Conservation (phyloP, 2,329 filamentous ascomycete genomes). For the Pyrenophora teres region DNA sequence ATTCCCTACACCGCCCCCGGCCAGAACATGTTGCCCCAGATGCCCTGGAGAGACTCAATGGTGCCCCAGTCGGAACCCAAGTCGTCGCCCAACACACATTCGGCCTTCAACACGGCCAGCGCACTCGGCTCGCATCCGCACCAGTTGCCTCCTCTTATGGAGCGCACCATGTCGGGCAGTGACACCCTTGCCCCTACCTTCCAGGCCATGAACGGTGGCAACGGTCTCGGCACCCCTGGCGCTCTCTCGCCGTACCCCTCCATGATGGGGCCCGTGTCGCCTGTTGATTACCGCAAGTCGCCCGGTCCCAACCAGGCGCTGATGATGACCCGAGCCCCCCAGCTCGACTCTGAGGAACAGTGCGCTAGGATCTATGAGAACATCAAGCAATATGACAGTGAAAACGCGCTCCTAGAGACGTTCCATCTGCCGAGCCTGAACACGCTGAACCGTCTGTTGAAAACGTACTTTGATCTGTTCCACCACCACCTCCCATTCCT, state of each 20-base stretch:
- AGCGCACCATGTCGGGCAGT: slow-evolving; percentile 62
- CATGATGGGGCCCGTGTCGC: slow-evolving; percentile 69
- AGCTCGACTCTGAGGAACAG: slow-evolving; percentile 83
- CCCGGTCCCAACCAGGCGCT: slow-evolving; percentile 69
- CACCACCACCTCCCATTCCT: slow-evolving; percentile 96
- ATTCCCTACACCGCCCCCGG: slow-evolving; percentile 71
- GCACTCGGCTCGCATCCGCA: slow-evolving; percentile 62
- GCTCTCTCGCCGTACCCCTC: slow-evolving; percentile 74
- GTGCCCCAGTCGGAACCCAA: slow-evolving; percentile 76
- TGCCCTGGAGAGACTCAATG: slow-evolving; percentile 92
- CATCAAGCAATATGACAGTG: slow-evolving; percentile 78
- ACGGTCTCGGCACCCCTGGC: slow-evolving; percentile 70
- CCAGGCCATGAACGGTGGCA: slow-evolving; percentile 72
- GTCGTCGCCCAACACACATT: slow-evolving; percentile 68
- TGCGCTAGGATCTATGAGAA: slow-evolving; percentile 84
- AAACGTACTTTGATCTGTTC: slow-evolving; percentile 96
- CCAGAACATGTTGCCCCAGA: slow-evolving; percentile 80
- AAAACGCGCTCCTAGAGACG: slow-evolving; percentile 81
- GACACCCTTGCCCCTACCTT: slow-evolving; percentile 68
- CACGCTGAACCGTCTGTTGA: slow-evolving; percentile 87
- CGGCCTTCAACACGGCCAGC: slow-evolving; percentile 64
- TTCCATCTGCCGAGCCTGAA: slow-evolving; percentile 83
- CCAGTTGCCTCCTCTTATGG: slow-evolving; percentile 71
- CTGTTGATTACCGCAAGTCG: slow-evolving; percentile 71
- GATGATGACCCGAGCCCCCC: slow-evolving; percentile 72